Evolutionary conservation across 805 yeast species (phyloP).

Genomic region (Ogataea parapolymorpha): DNA sequence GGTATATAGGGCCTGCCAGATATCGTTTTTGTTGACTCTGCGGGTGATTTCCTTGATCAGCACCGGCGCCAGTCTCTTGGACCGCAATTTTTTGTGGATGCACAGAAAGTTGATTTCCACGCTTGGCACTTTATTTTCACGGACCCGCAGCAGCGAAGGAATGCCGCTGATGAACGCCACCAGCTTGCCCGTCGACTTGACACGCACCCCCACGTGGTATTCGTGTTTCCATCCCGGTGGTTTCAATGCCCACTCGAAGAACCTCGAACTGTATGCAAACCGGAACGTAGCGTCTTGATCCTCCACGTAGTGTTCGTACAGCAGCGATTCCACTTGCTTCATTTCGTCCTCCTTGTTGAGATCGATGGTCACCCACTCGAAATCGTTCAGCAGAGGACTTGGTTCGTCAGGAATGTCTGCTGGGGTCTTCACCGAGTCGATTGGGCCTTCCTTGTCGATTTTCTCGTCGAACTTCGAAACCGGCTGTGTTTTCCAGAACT

Average conservation of each 20-base stretch:
- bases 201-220: conserved; percentile 94
- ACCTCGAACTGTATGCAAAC: conserved; percentile 79
- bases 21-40: conserved; percentile 75
- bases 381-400: conserved; percentile 66
- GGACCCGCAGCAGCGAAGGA: conserved; percentile 66
- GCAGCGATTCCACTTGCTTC: conserved; percentile 72
- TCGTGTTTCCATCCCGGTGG: conserved; percentile 90
- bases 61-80: conserved; percentile 93
- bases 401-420: conserved; percentile 72
- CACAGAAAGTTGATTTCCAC: conserved; percentile 93
- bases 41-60: conserved; percentile 92
- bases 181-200: conserved; percentile 65
- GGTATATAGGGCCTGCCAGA: conserved; percentile 96
- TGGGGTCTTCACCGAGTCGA: conserved; percentile 63
- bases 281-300: conserved; percentile 90
- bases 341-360: conserved; percentile 51
- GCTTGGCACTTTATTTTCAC: conserved; percentile 46
- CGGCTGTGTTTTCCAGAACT: conserved; percentile 98
- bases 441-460: conserved; percentile 73
- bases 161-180: conserved; percentile 93
- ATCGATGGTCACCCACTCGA: conserved; percentile 87
- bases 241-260: conserved; percentile 88
- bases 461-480: conserved; percentile 74
- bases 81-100: conserved; percentile 87
- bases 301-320: conserved; percentile 91